Conservation (phyloP, 2,329 filamentous ascomycete genomes). For the Ascomycota sp. region DNA sequence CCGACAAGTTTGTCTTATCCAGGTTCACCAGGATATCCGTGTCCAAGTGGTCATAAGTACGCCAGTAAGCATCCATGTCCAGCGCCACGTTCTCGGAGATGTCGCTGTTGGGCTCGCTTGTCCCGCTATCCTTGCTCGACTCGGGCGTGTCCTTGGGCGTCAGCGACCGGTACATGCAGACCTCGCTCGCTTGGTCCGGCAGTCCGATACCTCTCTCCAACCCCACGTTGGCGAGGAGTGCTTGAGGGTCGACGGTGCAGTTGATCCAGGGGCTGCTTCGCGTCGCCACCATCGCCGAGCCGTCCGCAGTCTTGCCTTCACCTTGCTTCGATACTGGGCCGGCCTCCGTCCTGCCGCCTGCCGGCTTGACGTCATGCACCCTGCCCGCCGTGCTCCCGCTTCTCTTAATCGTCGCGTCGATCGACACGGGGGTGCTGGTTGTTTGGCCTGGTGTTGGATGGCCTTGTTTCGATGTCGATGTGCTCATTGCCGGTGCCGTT, state of each 20-base stretch:
- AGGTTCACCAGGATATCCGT: slow-evolving; percentile 22
- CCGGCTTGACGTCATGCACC: slow-evolving; percentile 13
- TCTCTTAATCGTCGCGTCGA: slow-evolving; percentile 28
- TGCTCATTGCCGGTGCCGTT: slow-evolving; percentile 16
- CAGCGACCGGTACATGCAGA: slow-evolving; percentile 30
- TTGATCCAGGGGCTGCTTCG: slow-evolving; percentile 14
- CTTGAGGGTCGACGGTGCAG: slow-evolving; percentile 31
- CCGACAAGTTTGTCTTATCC: slow-evolving; percentile 11
- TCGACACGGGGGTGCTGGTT: slow-evolving; percentile 28
- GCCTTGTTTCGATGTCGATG: slow-evolving; percentile 24
- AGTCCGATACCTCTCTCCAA: slow-evolving; percentile 11
- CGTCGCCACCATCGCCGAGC: slow-evolving; percentile 3
- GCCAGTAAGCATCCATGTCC: slow-evolving; percentile 32
- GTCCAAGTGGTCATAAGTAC: slow-evolving; percentile 27
- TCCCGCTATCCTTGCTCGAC: slow-evolving; percentile 37
- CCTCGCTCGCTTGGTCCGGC: slow-evolving; percentile 28
- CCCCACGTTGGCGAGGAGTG: slow-evolving; percentile 13
- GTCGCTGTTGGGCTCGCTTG: slow-evolving; percentile 41
- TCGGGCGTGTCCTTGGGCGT: slow-evolving; percentile 45
- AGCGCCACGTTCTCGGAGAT: slow-evolving; percentile 32
- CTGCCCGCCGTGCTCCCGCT: slow-evolving; percentile 26
- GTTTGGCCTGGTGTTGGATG: slow-evolving; percentile 24
- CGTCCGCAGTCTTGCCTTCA: slow-evolving; percentile 10
- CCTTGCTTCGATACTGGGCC: slow-evolving; percentile 8
- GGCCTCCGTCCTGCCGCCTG: slow-evolving; percentile 8